Conservation (phyloP, 129 eudicot genomes). For the Scalesia atractyloides region DNA sequence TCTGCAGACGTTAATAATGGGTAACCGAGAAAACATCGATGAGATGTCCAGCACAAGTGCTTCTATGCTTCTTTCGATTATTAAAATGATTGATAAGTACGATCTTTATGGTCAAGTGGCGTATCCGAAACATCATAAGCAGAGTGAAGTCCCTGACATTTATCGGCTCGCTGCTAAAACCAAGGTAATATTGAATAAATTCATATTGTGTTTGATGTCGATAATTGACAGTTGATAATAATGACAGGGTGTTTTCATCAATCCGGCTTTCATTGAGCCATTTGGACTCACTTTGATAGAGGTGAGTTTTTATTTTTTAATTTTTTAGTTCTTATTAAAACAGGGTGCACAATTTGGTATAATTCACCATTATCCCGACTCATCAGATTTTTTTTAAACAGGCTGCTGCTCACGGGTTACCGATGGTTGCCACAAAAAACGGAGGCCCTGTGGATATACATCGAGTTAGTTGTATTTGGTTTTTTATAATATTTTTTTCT, state of each 20-base stretch:
- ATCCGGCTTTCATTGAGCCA: conserved; percentile 99
- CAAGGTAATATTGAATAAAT: conserved; percentile 53
- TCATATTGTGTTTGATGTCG: not conserved
- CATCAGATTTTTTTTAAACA: conserved; percentile 35
- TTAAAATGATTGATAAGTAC: conserved; percentile 83
- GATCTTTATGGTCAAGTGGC: conserved; percentile 99
- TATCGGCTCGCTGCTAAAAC: conserved; percentile 98
- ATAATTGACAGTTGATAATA: conserved; percentile 3
- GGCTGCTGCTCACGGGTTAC: conserved; percentile 99
- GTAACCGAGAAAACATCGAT: conserved; percentile 46
- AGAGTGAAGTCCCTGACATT: conserved; percentile 85
- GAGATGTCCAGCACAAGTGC: conserved; percentile 50
- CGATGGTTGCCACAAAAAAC: conserved; percentile 96
- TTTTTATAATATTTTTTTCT: not conserved
- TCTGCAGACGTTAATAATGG: conserved; percentile 45
- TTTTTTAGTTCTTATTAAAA: conserved; percentile 4
- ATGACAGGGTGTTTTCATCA: conserved; percentile 91
- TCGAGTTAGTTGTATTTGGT: conserved; percentile 47
- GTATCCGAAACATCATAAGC: conserved; percentile 98
- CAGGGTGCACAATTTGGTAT: not conserved
- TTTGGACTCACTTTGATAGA: conserved; percentile 97
- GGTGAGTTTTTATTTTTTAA: conserved; percentile 42
- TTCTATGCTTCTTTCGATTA: conserved; percentile 41
- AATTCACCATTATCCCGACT: not conserved
- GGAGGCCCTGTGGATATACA: conserved; percentile 99